Evolutionary conservation across 495 filamentous ascomycete genomes (phyloP), one percentile per base, ranked within the genome.

Genomic region (Aspergillus bridgeri): DNA sequence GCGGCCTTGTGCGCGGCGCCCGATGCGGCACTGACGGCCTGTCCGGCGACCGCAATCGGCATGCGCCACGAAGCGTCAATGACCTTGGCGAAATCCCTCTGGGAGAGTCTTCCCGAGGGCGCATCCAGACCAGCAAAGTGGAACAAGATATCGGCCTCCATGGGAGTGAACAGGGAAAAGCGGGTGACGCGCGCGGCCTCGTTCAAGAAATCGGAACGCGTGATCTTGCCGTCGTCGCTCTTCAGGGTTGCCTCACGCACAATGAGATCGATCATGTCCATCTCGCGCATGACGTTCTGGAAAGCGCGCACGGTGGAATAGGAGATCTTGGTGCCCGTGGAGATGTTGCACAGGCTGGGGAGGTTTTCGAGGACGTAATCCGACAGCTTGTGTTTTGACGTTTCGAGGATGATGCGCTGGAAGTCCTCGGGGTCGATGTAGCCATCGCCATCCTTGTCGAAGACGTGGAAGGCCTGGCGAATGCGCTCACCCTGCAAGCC

Each of bases 131-230:
- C 91, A 42, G 94, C 94, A 65, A 98, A 98, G 72, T 98, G 94
- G 80, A 98, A 98, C 18, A 98, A 82, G 62, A 98, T 98, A 69
- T 98, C 94, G 3, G 95, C 94, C 71, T 98, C 94, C 93, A 98
- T 96, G 1, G 94, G 94, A 0, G 94, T 97, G 74, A 96, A 96
- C 0, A 94, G 80, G 5, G 91, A 91, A 75, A 96, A 98, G 20
- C 95, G 85, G 22, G 92, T 94, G 64, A 92, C 84, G 43, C 86
- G 86, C 21, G 93, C 86, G 19, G 94, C 94, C 73, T 96, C 92
- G 74, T 96, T 96, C 47, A 98, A 75, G 74, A 98, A 98, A 63
- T 98, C 94, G 18, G 90, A 83, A 25, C 90, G 83, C 5, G 93
- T 96, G 67, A 98, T 97, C 75, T 89, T 96, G 53, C 91, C 92